Base-by-base conservation (phyloP, 257 asterid species). In the Avicennia marina region DNA sequence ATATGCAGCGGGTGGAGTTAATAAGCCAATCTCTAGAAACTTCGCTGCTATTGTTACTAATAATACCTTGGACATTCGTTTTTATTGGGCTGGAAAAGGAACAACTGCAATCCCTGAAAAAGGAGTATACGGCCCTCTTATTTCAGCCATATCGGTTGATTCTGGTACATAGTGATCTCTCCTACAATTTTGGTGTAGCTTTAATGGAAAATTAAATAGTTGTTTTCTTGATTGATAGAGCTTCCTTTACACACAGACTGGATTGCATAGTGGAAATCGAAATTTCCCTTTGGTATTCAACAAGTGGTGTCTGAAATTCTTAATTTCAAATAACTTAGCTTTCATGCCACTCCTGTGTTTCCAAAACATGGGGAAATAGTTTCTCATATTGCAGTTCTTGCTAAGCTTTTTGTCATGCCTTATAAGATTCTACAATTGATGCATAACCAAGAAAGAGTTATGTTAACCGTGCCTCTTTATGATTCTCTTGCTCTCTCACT, bases 21-120 rank as follows among this genome's bases (percentile, higher is more conserved):
- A 72, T 57, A 78, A 38, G 63, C 94, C 94, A 0, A 65, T 83
- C 18, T 43, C 73, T 16, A 65, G 38, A 56, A 46, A 58, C 29
- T 83, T 78, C 69, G 75, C 82, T 49, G 84, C 84, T 42, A 73
- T 72, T 2, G 94, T 91, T 20, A 66, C 60, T 11, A 78, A 83
- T 48, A 67, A 66, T 53, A 66, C 77, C 5, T 67, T 91, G 80
- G 94, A 88, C 71, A 80, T 91, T 56, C 76, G 95, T 48, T 75
- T 91, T 64, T 80, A 81, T 65, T 91, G 94, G 94, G 85, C 90
- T 6, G 82, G 98, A 58, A 88, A 81, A 83, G 98, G 98, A 72
- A 91, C 98, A 42, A 81, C 72, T 8, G 78, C 91, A 13, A 81
- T 91, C 56, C 96, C 98, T 46, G 52, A 39, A 24, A 65, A 80